These are phyloP conservation scores for Cenococcum geophilum DNA, from an alignment of 495 filamentous ascomycete genomes.

Conservation along the genomic window DNA sequence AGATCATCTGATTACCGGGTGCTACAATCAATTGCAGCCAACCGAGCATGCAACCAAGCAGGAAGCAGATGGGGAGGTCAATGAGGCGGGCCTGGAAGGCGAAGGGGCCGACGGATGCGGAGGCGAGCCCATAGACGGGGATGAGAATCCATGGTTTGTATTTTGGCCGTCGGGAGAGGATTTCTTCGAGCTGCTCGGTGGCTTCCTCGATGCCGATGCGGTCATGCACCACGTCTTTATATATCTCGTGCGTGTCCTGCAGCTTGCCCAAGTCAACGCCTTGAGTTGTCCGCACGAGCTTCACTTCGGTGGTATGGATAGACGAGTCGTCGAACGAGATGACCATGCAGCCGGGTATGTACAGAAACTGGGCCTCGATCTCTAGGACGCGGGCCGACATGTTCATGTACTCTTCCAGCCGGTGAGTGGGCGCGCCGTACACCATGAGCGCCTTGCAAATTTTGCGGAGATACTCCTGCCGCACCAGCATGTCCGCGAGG, in stretches of 20 bases:
- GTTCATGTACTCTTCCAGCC: conserved; percentile 69
- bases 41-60: conserved; percentile 78
- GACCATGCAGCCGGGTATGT: conserved; percentile 93
- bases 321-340: conserved; percentile 85
- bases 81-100: conserved; percentile 82
- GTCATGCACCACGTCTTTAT: conserved; percentile 91
- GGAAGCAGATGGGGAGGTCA: conserved; percentile 80
- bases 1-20: conserved; percentile 70
- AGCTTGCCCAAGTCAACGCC: conserved; percentile 81
- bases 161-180: conserved; percentile 57
- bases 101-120: conserved; percentile 75
- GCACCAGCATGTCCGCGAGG: conserved; percentile 74
- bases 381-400: conserved; percentile 85
- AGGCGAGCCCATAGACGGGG: conserved; percentile 76
- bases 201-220: conserved; percentile 80
- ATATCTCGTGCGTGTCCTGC: conserved; percentile 78
- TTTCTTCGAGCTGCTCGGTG: conserved; percentile 58
- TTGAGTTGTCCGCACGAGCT: conserved; percentile 69
- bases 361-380: conserved; percentile 86
- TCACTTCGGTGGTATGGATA: conserved; percentile 89
- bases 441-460: conserved; percentile 81
- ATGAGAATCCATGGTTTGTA: conserved; percentile 68
- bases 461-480: conserved; percentile 77
- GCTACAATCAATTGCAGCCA: conserved; percentile 74
- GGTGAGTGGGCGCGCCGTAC: conserved; percentile 46